Conservation (phyloP, 2,329 filamentous ascomycete species). For the Pseudogymnoascus pannorum region DNA sequence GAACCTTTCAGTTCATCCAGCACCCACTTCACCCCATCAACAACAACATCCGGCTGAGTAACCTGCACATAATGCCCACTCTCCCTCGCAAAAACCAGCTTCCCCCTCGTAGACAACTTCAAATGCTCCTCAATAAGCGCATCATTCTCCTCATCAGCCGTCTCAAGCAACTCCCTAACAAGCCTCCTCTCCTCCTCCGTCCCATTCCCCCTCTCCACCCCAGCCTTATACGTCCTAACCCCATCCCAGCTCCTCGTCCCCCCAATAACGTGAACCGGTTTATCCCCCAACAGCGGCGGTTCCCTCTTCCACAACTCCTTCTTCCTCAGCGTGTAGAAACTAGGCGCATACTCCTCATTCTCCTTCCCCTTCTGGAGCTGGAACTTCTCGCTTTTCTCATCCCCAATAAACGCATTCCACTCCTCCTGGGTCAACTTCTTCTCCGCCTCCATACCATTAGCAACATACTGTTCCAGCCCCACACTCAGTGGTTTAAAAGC, state of each 20-base stretch:
- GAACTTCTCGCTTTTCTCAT: conserved; percentile 7
- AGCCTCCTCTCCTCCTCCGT: conserved; percentile 26
- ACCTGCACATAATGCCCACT: conserved; percentile 33
- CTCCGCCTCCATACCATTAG: conserved; percentile 9
- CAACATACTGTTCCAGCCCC: not conserved
- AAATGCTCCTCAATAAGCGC: conserved; percentile 25
- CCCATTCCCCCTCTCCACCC: conserved; percentile 29
- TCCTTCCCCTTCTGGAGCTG: conserved; percentile 9
- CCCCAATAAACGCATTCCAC: conserved; percentile 11
- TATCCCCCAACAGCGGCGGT: not conserved
- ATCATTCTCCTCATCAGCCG: conserved; percentile 24
- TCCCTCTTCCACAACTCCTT: not conserved
- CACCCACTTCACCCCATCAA: conserved; percentile 30
- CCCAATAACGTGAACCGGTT: conserved; percentile 23
- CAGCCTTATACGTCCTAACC: conserved; percentile 27
- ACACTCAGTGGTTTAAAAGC: not conserved
- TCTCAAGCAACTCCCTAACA: conserved; percentile 25
- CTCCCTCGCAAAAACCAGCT: conserved; percentile 25
- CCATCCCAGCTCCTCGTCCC: conserved; percentile 26
- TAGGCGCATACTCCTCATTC: conserved; percentile 5
- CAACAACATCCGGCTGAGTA: conserved; percentile 30
- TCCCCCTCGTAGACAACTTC: conserved; percentile 26
- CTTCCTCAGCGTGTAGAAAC: not conserved
- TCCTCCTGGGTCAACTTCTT: conserved; percentile 12
- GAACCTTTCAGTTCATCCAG: conserved; percentile 16